Base-by-base conservation (phyloP, 2,329 filamentous ascomycete species). In the Colletotrichum falcatum region DNA sequence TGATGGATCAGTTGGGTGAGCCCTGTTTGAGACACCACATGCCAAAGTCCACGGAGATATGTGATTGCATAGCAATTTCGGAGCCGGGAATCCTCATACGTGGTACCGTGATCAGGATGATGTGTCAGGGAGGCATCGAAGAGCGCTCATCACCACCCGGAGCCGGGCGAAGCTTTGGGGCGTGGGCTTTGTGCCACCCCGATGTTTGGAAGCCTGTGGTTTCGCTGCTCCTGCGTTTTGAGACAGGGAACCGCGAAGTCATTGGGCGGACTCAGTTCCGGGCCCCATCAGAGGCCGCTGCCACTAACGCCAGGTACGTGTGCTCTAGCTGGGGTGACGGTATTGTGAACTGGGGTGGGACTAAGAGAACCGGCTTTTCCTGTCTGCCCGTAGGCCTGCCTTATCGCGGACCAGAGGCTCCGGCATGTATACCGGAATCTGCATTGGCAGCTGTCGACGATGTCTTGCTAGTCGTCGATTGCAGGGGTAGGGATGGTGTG, bases 11-110 rank as follows among this genome's bases (percentile, higher is more conserved):
- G 42, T 16, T 49, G 44, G 28, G 28, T 51, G 18, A 18, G 33
- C 44, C 28, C 4, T 61, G 63, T 66, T 53, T 66, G 33, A 70
- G 66, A 70, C 66, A 66, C 56, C 56, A 66, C 63, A 70, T 70
- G 63, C 66, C 66, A 48, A 42, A 49, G 63, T 49, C 35, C 42
- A 51, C 49, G 33, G 42, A 20, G 42, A 55, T 33, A 65, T 46
- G 66, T 37, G 39, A 8, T 39, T 33, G 26, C 8, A 66, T 35
- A 55, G 11, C 56, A 42, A 55, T 61, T 20, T 23, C n/a, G 11
- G 16, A 26, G 18, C 28, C 56, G 55, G 39, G 58, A 55, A 37
- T 20, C 39, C 14, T 12, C 7, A 28, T 4, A 6, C 12, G 3
- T 9, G 33, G n/a, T 61, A n/a, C 14, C 33, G 30, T 49, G 58